Evolutionary conservation across 352 stramenopile species (phyloP).

Genomic region (Globisporangium carolinianum): DNA sequence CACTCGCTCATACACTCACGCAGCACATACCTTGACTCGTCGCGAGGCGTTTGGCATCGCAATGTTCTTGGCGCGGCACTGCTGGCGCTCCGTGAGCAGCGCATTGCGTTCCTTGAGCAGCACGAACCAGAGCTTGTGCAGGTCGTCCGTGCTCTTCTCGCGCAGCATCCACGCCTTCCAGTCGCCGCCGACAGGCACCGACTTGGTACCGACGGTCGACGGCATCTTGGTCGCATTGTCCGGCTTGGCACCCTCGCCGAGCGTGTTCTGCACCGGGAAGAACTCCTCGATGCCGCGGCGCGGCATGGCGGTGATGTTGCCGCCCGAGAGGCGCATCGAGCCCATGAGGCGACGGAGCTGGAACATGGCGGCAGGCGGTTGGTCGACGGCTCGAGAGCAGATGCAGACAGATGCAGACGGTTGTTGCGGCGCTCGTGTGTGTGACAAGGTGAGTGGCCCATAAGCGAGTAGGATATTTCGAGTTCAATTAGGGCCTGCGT

Average conservation of each 20-base stretch:
- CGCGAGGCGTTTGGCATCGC: slow-evolving; percentile 69
- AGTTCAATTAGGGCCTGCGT: too few species aligned
- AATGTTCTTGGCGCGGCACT: slow-evolving; percentile 71
- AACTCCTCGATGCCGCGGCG: slow-evolving; percentile 68
- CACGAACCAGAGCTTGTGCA: slow-evolving; percentile 98
- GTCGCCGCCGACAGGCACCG: slow-evolving; percentile 78
- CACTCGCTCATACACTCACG: background rate
- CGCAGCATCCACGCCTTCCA: slow-evolving; percentile 96
- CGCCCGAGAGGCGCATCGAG: slow-evolving; percentile 36
- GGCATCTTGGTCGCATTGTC: slow-evolving; percentile 53
- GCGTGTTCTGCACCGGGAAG: slow-evolving; percentile 49
- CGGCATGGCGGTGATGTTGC: slow-evolving; percentile 24
- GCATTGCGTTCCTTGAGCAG: slow-evolving; percentile 98
- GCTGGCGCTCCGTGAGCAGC: slow-evolving; percentile 91
- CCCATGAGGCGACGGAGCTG: slow-evolving; percentile 67
- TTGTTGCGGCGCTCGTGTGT: too few species aligned
- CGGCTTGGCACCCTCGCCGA: slow-evolving; percentile 43
- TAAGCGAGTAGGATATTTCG: too few species aligned
- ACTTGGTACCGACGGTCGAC: slow-evolving; percentile 45
- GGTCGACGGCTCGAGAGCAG: too few species aligned
- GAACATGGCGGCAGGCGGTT: slow-evolving; percentile 25
- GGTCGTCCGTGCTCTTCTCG: slow-evolving; percentile 96
- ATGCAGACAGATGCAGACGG: too few species aligned
- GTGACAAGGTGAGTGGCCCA: too few species aligned
- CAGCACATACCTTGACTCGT: slow-evolving; percentile 44